A percentile compares a stretch with the other conserved stretches of the same genome.
These are phyloP conservation scores for Apiospora arundinis DNA, from an alignment of 2,329 filamentous ascomycete genomes.

Conservation along the genomic window DNA sequence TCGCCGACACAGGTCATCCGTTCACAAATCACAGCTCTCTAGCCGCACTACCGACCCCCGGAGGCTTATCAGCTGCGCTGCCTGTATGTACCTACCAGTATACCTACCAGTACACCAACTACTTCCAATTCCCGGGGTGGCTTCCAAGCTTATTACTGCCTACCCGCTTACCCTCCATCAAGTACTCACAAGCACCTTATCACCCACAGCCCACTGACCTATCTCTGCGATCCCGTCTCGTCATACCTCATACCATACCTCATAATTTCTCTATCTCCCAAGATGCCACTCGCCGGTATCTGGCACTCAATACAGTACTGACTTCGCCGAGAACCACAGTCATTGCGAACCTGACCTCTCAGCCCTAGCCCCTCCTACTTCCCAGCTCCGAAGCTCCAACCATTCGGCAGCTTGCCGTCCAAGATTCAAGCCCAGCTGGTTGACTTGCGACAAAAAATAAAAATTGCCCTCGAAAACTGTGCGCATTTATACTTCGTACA, in stretches of 20 bases:
- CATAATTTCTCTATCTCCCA: background rate
- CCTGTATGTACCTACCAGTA: background rate
- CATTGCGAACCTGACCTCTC: background rate
- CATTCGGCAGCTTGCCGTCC: background rate
- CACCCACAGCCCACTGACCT: background rate
- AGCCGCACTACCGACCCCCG: background rate
- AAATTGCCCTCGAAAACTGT: background rate
- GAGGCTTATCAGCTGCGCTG: background rate
- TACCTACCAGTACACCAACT: background rate
- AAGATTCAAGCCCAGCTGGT: background rate
- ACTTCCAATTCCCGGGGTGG: background rate
- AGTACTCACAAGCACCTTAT: conserved; percentile 2
- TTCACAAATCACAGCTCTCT: background rate
- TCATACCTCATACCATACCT: background rate
- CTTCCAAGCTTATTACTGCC: background rate
- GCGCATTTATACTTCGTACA: conserved; percentile 1
- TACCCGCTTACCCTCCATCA: conserved; percentile 15
- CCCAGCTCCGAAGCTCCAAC: background rate
- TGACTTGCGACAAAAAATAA: background rate
- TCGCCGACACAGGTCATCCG: conserved; percentile 24
- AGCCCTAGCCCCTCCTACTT: background rate
- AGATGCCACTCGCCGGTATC: background rate
- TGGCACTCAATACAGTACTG: background rate
- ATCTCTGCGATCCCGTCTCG: background rate
- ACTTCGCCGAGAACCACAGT: background rate